Conservation (phyloP, 306 rosid genomes). For the Citrullus colocynthis region DNA sequence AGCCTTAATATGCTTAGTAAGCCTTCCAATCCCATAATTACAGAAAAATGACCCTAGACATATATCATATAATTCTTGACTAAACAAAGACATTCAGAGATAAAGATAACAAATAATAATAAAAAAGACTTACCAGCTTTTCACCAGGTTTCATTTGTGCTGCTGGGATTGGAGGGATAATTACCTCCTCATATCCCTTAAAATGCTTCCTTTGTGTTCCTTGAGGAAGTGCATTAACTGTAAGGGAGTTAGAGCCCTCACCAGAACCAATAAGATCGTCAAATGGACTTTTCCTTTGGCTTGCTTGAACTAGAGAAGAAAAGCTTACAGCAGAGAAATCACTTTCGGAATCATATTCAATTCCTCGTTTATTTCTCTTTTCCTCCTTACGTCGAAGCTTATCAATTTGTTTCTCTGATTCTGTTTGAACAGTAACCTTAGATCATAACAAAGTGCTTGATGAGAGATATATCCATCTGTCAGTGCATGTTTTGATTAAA, state of each 20-base stretch:
- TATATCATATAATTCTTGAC: neutral
- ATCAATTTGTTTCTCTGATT: slow-evolving; percentile 77
- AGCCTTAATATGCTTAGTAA: neutral
- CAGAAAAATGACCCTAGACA: neutral
- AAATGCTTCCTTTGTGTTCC: slow-evolving; percentile 73
- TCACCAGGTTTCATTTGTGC: slow-evolving; percentile 96
- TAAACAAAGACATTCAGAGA: neutral
- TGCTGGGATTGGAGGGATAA: slow-evolving; percentile 71
- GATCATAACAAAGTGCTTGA: slow-evolving; percentile 4
- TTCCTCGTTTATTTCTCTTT: slow-evolving; percentile 66
- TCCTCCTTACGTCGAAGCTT: slow-evolving; percentile 98
- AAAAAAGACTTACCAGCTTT: slow-evolving; percentile 51
- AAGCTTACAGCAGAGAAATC: slow-evolving; percentile 55
- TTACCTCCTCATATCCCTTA: slow-evolving; percentile 85
- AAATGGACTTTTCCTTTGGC: slow-evolving; percentile 53
- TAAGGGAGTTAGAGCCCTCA: slow-evolving; percentile 36
- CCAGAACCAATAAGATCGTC: slow-evolving; percentile 72
- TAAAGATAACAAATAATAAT: neutral
- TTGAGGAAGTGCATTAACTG: slow-evolving; percentile 87
- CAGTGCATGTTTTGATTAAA: neutral
- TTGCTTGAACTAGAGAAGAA: slow-evolving; percentile 81
- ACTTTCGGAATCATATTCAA: slow-evolving; percentile 48
- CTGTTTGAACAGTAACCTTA: slow-evolving; percentile 90
- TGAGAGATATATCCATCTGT: slow-evolving; percentile 6
- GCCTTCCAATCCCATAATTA: neutral